A percentile compares a stretch with the other conserved stretches of the same genome.
These are phyloP conservation scores for Agrostemma githago DNA, from an alignment of 148 eudicot genomes.

Conservation along the genomic window DNA sequence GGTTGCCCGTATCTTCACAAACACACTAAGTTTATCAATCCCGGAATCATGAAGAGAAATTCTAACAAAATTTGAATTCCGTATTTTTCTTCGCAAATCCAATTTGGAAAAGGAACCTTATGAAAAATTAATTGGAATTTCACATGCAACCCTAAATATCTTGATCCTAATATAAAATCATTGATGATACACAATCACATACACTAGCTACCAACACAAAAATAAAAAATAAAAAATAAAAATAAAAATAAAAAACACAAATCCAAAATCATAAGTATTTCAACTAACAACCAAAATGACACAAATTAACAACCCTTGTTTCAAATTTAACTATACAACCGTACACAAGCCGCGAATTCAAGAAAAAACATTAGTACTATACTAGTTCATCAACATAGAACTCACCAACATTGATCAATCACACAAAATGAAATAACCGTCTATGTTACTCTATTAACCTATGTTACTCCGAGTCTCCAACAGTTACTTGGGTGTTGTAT, in stretches of 20 bases:
- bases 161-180: not conserved
- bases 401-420: constrained; percentile 21
- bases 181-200: constrained; percentile 28
- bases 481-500: no score
- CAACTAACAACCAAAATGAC: not conserved
- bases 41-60: constrained; percentile 7
- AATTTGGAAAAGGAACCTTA: constrained; percentile 4
- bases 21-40: constrained; percentile 16
- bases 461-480: no score
- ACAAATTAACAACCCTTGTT: constrained; percentile 4
- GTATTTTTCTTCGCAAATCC: constrained; percentile 6
- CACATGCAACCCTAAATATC: constrained; percentile 10
- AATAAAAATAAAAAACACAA: constrained; percentile 21
- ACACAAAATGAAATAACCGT: not conserved
- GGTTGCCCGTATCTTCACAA: constrained; percentile 60
- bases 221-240: constrained; percentile 19
- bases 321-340: constrained; percentile 1
- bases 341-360: not conserved
- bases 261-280: constrained; percentile 8
- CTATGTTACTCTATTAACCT: no score
- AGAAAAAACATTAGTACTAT: not conserved
- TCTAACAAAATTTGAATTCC: not conserved
- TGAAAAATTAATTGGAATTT: not conserved
- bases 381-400: not conserved
- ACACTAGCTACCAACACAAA: not conserved